These are phyloP conservation scores for Cladosporium sp. DNA, from an alignment of 2,329 filamentous ascomycete genomes.

Conservation along the genomic window DNA sequence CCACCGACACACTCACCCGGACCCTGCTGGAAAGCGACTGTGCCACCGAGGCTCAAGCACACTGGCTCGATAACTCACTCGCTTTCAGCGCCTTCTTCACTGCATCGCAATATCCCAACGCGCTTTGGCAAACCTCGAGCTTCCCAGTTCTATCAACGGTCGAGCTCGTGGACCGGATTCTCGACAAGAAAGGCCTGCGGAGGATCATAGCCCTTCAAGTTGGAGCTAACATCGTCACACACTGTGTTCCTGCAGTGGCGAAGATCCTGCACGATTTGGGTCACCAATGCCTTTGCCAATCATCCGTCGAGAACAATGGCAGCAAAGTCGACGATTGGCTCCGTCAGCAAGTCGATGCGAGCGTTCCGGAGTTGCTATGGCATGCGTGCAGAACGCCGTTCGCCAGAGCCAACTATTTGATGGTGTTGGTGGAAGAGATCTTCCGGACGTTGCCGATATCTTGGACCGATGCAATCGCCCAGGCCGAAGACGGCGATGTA, in stretches of 20 bases:
- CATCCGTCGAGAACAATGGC: background rate
- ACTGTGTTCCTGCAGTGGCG: background rate
- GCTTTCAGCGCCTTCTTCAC: background rate
- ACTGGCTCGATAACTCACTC: background rate
- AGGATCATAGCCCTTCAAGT: background rate
- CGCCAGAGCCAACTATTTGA: background rate
- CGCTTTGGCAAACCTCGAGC: background rate
- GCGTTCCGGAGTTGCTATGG: background rate
- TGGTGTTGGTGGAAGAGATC: conserved; percentile 2
- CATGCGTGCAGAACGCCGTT: background rate
- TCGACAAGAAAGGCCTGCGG: background rate
- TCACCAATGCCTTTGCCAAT: background rate
- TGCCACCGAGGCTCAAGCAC: background rate
- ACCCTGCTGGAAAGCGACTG: background rate
- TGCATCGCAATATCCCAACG: background rate
- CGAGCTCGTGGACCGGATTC: background rate
- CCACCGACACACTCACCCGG: background rate
- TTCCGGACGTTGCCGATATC: background rate
- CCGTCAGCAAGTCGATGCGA: background rate
- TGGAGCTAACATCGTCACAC: background rate
- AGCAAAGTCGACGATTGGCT: background rate
- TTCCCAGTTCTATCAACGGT: background rate
- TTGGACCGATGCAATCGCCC: background rate
- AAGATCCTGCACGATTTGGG: background rate
- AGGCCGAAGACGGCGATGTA: background rate